A percentile compares a stretch with the other conserved stretches of the same genome.
phyloP scores from a whole-genome alignment of 805 yeast genomes.

The Myxozyma mucilagina region DNA sequence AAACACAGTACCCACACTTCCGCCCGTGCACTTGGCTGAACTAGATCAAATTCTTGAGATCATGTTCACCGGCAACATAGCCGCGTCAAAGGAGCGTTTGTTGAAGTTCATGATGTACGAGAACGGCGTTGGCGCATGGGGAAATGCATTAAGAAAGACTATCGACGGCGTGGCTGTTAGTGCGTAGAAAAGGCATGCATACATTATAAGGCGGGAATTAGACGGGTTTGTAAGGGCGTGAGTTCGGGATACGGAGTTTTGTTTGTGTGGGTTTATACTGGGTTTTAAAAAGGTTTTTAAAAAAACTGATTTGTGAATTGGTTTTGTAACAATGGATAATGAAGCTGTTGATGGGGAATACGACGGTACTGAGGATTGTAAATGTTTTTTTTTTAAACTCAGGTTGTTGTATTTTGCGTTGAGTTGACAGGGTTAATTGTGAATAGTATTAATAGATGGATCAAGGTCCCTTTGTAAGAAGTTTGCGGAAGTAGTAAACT shows the following conservation, averaged over 20 bases:
- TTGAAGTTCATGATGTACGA: slow-evolving; percentile 27
- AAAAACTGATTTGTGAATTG: background rate
- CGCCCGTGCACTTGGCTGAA: slow-evolving; percentile 4
- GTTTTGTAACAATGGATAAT: background rate
- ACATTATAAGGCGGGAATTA: background rate
- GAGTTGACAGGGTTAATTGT: no score
- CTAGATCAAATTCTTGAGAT: slow-evolving; percentile 1
- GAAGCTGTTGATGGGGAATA: background rate
- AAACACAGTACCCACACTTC: slow-evolving; percentile 5
- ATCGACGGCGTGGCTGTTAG: slow-evolving; percentile 15
- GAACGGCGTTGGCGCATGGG: slow-evolving; percentile 30
- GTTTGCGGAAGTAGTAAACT: no score
- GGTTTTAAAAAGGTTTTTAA: background rate
- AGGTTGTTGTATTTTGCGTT: no score
- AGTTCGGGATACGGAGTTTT: background rate
- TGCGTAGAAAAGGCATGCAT: background rate
- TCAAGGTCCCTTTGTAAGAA: no score
- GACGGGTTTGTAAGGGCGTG: background rate
- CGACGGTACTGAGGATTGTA: no score
- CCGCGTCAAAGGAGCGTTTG: slow-evolving; percentile 10
- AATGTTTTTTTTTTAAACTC: no score
- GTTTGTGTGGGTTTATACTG: background rate
- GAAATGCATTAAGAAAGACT: slow-evolving; percentile 24
- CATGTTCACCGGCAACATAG: slow-evolving; percentile 5
- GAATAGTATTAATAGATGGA: no score